Evolutionary conservation across 345 rosid species (phyloP).

Genomic region (Moricandia arvensis): DNA sequence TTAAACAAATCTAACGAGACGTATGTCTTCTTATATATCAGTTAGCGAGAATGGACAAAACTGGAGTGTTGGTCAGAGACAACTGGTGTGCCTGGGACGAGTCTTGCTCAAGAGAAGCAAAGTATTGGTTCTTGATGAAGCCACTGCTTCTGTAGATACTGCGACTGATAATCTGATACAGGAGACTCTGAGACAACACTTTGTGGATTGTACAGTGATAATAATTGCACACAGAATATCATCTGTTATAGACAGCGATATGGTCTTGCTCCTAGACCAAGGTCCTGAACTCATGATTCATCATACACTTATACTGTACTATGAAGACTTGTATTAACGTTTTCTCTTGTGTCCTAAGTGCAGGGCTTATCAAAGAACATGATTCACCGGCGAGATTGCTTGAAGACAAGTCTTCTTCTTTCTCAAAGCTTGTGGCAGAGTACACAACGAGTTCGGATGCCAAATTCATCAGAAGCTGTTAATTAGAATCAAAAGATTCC

Average conservation of each 20-base stretch:
- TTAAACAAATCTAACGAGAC: too few relatives aligned
- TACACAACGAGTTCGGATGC: conserved; percentile 52
- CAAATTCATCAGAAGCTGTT: conserved; percentile 5
- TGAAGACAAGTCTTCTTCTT: conserved; percentile 45
- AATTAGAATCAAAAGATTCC: not conserved
- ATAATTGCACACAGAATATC: not conserved
- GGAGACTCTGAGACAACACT: not conserved
- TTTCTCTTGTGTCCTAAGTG: not conserved
- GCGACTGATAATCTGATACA: not conserved
- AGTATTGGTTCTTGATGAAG: not conserved
- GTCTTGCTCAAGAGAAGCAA: not conserved
- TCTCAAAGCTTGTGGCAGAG: conserved; percentile 63
- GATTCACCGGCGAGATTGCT: conserved; percentile 45
- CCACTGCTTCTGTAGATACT: not conserved
- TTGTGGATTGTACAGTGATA: not conserved
- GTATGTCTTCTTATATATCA: too few relatives aligned
- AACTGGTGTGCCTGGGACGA: not conserved
- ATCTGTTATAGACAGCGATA: not conserved
- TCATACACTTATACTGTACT: not conserved
- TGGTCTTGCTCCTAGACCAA: not conserved
- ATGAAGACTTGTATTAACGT: not conserved
- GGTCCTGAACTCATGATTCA: not conserved
- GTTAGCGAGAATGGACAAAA: not conserved
- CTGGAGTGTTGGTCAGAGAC: conserved; percentile 1
- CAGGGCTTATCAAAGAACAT: conserved; percentile 65